Evolutionary conservation across 352 stramenopile species (phyloP).

Genomic region (Sclerospora graminicola): DNA sequence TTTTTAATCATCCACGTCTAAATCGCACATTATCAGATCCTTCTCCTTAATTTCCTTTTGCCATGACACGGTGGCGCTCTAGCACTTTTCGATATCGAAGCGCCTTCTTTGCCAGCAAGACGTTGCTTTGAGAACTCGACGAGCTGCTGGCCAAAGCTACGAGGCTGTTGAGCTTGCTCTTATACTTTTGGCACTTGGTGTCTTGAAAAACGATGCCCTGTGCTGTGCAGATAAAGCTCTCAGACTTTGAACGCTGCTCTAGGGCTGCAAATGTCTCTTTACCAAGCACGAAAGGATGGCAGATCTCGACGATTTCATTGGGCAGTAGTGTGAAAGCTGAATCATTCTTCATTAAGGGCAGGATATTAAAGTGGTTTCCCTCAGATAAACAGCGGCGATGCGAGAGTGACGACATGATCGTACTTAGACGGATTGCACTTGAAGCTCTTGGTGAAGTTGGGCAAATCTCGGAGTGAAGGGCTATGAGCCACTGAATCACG

Average conservation of each 20-base stretch:
- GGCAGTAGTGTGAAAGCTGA: not conserved
- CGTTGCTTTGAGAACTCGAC: slow-evolving; percentile 18
- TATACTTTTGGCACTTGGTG: slow-evolving; percentile 10
- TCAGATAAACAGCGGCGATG: slow-evolving; percentile 12
- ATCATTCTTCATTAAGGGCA: not conserved
- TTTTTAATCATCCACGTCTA: slow-evolving; percentile 1
- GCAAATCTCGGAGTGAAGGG: slow-evolving; percentile 10
- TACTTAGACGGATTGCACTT: not conserved
- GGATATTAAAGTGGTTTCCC: slow-evolving; percentile 1
- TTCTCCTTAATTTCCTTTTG: slow-evolving; percentile 2
- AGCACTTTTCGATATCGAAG: slow-evolving; percentile 26
- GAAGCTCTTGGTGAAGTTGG: slow-evolving; percentile 5
- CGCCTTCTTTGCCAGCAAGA: slow-evolving; percentile 25
- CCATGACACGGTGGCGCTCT: slow-evolving; percentile 6
- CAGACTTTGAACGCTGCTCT: slow-evolving; percentile 20
- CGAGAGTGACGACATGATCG: slow-evolving; percentile 3
- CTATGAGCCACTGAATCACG: not conserved
- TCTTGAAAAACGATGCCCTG: slow-evolving; percentile 23
- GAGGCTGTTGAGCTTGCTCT: slow-evolving; percentile 11
- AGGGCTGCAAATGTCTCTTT: slow-evolving; percentile 3
- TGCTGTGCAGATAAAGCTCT: slow-evolving; percentile 24
- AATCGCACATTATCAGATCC: not conserved
- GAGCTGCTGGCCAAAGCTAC: slow-evolving; percentile 10
- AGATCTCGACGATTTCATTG: slow-evolving; percentile 4
- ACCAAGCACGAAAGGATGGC: slow-evolving; percentile 2